Evolutionary conservation across 176 grass and related monocot species (phyloP), one percentile per base, ranked within the genome.

Genomic region (Avena atlantica): DNA sequence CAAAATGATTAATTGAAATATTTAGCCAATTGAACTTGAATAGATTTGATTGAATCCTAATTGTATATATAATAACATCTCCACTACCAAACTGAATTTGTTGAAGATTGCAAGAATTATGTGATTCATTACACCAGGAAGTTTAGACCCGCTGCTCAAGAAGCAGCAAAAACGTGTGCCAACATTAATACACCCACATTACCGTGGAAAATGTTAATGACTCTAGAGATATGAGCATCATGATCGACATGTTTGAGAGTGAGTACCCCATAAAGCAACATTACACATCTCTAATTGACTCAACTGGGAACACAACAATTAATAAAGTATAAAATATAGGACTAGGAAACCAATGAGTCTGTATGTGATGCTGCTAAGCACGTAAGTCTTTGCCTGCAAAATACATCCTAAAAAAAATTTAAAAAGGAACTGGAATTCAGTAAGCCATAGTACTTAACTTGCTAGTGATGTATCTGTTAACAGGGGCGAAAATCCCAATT

Each of bases 11-110:
- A 19, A 5, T 58, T 58, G 7, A 34, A 63, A 63, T 84, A 31
- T 84, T 84, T 47, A 48, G 50, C 51, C 50, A 73, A 87, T 24
- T 82, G 49, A 34, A 68, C 47, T 2, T 34, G 24, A 60, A 25
- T 44, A 78, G 47, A 34, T 31, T 82, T 70, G 69, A 31, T 82
- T 70, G 69, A 31, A 83, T 48, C 31, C 29, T 76, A 51, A 9
- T n/a, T 86, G 31, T 34, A 37, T 44, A 67, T 49, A 80, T 49
- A 76, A 74, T 70, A 83, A 51, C 42, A 86, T 63, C 0, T 1
- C 13, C 71, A 44, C 25, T 87, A 60, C 37, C 55, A 62, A 34
- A 74, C 11, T 37, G 17, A 21, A 17, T 55, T 27, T 72, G 52
- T 23, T 36, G 9, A 25, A 34, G 21, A 49, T 67, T 59, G 17